Base-by-base conservation (phyloP, 345 rosid genomes). In the Arabis alpina region DNA sequence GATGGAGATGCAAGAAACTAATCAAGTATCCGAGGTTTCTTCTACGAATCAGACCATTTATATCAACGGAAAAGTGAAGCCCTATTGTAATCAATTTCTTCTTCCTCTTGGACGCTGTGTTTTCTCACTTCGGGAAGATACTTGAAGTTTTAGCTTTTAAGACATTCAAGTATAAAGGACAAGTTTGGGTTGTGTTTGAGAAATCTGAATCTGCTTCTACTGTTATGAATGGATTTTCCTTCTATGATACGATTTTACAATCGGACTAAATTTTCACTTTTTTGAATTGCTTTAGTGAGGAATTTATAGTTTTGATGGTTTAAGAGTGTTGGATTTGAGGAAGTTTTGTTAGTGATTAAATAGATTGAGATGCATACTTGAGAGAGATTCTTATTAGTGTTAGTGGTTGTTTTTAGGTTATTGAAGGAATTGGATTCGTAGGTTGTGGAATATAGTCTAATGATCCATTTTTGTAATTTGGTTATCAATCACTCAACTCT, bases 131-230 rank as follows among this genome's bases (percentile, higher is more conserved):
- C 49, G 99, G 99, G 62, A 87, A 90, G 91, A 92, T 95, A 66
- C 4, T 95, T 80, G 99, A 92, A 65, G 89, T 95, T 15, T 57
- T 86, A 73, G 97, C 98, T 8, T 95, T 90, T 83, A 91, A 90
- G 89, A 95, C 98, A 24, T 66, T 95, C 82, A 95, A 95, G 77
- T 98, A 92, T 76, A 90, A 95, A 79, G 99, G 99, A 4, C 99
- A 95, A 82, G 97, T 97, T 80, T 95, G 99, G 99, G 88, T 95
- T 15, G 81, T 95, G 36, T 95, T 95, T 55, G 92, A 92, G 72
- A 88, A 92, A 44, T 83, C 80, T 3, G 76, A 76, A 6, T 88
- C 98, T 23, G 98, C 98, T 23, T 76, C 89, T 15, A 82, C 72
- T 42, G 98, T 96, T 64, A 77, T 95, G 99, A 96, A 95, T 70